Evolutionary conservation across 768 basidiomycete genomes (phyloP).

Genomic region (Psilocybe cubensis): DNA sequence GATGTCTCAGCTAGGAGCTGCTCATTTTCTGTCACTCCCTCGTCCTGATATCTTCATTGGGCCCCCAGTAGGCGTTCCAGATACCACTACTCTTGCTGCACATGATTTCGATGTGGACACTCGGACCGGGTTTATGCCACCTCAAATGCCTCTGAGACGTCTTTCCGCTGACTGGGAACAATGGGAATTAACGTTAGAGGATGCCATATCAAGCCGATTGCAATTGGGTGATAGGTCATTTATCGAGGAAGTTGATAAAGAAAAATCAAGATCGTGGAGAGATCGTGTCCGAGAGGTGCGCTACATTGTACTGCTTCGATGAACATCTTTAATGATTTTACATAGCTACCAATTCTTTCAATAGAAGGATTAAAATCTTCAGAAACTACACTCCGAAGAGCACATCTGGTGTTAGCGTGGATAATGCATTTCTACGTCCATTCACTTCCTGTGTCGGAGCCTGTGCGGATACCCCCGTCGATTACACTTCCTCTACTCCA

Average conservation of each 20-base stretch:
- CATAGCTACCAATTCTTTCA: conserved; percentile 57
- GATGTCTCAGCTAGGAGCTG: conserved; percentile 13
- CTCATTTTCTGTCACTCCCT: conserved; percentile 37
- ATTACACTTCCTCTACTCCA: conserved; percentile 78
- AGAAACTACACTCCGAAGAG: conserved; percentile 63
- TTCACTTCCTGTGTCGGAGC: conserved; percentile 49
- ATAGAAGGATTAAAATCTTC: conserved; percentile 50
- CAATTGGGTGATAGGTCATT: conserved; percentile 56
- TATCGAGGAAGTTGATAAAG: conserved; percentile 37
- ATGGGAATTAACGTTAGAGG: conserved; percentile 42
- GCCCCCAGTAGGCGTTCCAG: conserved; percentile 28
- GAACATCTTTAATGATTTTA: neutral
- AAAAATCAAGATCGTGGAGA: conserved; percentile 50
- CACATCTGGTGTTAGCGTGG: conserved; percentile 74
- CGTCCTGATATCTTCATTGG: conserved; percentile 29
- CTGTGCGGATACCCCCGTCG: conserved; percentile 67
- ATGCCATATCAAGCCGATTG: conserved; percentile 45
- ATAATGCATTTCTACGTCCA: conserved; percentile 83
- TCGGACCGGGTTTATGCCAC: conserved; percentile 91
- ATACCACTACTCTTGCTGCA: conserved; percentile 64
- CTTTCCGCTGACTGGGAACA: conserved; percentile 73
- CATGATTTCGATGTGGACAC: conserved; percentile 93
- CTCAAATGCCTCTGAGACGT: conserved; percentile 64
- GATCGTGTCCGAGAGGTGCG: conserved; percentile 45
- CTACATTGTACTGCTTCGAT: neutral